Conservation (phyloP, 768 basidiomycete species). For the Boletus subparvulus region DNA sequence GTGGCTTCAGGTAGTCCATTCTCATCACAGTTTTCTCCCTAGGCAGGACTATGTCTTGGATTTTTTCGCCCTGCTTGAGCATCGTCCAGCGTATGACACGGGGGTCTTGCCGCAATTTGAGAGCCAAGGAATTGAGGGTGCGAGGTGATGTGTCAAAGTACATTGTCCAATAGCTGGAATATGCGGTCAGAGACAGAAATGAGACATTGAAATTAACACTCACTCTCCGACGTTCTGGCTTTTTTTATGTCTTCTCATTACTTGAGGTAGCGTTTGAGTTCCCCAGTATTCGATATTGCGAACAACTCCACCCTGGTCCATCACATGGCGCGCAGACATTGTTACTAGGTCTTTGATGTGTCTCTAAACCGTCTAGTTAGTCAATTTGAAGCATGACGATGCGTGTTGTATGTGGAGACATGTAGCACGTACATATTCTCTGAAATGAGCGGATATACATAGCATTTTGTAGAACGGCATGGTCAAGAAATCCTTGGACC, state of each 20-base stretch:
- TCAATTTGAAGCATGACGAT: background rate
- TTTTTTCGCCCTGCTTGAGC: conserved; percentile 70
- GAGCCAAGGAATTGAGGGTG: conserved; percentile 61
- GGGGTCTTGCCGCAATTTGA: conserved; percentile 73
- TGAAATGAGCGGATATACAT: conserved; percentile 76
- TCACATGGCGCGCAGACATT: conserved; percentile 67
- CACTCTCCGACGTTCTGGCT: conserved; percentile 71
- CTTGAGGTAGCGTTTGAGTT: conserved; percentile 67
- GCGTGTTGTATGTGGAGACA: background rate
- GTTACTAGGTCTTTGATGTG: conserved; percentile 75
- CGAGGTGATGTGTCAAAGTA: conserved; percentile 85
- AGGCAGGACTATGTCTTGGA: conserved; percentile 63
- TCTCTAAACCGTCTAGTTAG: conserved; percentile 40
- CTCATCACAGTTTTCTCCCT: conserved; percentile 45
- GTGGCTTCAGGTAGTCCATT: conserved; percentile 24
- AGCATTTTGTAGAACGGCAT: conserved; percentile 92
- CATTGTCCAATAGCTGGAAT: conserved; percentile 81
- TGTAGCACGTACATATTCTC: conserved; percentile 59
- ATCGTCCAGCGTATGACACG: conserved; percentile 82
- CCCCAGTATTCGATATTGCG: conserved; percentile 78
- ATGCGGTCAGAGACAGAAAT: conserved; percentile 4
- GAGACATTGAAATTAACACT: conserved; percentile 35
- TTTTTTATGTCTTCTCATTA: conserved; percentile 63
- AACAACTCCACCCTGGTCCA: conserved; percentile 78
- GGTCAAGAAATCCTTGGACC: background rate